Conservation (phyloP, 2,329 filamentous ascomycete species). For the Phialophora verrucosa region DNA sequence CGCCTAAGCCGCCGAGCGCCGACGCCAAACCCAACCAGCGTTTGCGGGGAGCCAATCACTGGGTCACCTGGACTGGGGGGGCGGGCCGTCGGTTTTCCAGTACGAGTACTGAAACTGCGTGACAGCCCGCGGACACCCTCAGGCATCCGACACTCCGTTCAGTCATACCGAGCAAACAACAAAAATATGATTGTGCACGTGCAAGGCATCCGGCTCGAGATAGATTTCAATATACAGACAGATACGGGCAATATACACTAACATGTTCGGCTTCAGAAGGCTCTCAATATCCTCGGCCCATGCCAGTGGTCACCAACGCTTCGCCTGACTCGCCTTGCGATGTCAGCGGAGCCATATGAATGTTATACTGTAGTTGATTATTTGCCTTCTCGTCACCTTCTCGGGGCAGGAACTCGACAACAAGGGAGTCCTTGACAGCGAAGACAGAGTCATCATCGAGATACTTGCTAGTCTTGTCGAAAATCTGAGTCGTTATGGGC, state of each 20-base stretch:
- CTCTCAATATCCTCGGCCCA: slow-evolving; percentile 15
- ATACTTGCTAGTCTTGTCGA: slow-evolving; percentile 70
- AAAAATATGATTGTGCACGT: background rate
- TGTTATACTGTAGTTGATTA: slow-evolving; percentile 61
- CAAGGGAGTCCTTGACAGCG: slow-evolving; percentile 63
- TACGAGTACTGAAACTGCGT: too few relatives aligned
- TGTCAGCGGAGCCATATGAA: slow-evolving; percentile 49
- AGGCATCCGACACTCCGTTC: background rate
- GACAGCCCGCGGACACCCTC: background rate
- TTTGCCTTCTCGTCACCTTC: slow-evolving; percentile 59
- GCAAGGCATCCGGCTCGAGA: background rate
- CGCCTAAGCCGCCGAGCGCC: background rate
- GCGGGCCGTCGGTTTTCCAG: background rate
- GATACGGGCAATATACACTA: background rate
- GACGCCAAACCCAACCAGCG: background rate
- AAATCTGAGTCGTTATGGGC: slow-evolving; percentile 77
- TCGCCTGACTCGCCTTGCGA: slow-evolving; percentile 52
- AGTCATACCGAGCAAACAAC: background rate
- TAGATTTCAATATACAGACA: background rate
- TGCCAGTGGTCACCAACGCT: slow-evolving; percentile 49
- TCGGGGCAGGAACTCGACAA: slow-evolving; percentile 63
- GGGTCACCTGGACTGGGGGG: background rate
- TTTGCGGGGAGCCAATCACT: background rate
- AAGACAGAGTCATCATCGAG: slow-evolving; percentile 65
- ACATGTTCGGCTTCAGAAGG: background rate